phyloP scores from a whole-genome alignment of 106 monocot genomes.

The Alisma plantagoaquatica region DNA sequence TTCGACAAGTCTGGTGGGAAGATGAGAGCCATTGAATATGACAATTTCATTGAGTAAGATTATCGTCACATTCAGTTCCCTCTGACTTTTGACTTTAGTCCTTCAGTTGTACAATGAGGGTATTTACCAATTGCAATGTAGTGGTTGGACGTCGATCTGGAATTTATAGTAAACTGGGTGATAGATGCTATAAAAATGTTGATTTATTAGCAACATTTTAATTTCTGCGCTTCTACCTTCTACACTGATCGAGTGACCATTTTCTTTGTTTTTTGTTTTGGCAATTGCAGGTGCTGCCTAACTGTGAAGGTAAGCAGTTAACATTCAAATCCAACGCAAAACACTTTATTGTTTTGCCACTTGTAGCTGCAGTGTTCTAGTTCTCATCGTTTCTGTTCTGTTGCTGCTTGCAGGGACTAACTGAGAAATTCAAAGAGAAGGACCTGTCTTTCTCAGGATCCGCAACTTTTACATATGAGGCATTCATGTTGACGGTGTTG shows the following conservation, averaged over 20 bases:
- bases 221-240: too few relatives aligned
- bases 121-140: too few relatives aligned
- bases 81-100: too few relatives aligned
- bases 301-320: constrained; percentile 67
- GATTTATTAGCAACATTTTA: too few relatives aligned
- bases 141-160: too few relatives aligned
- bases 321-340: not conserved
- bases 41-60: constrained; percentile 95
- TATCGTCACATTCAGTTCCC: too few relatives aligned
- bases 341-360: not conserved
- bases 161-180: too few relatives aligned
- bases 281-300: constrained; percentile 45
- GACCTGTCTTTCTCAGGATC: constrained; percentile 51
- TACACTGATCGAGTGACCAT: too few relatives aligned
- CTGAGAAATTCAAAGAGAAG: constrained; percentile 94
- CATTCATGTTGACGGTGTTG: constrained; percentile 80
- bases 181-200: too few relatives aligned
- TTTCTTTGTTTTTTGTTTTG: not conserved
- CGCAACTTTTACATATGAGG: constrained; percentile 78
- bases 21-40: constrained; percentile 78
- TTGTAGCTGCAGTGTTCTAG: not conserved
- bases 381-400: not conserved
- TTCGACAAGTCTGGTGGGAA: constrained; percentile 80
- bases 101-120: too few relatives aligned
- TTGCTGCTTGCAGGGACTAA: constrained; percentile 30